Conservation (phyloP, 2,329 filamentous ascomycete species). For the Ophiostoma tasmaniense region DNA sequence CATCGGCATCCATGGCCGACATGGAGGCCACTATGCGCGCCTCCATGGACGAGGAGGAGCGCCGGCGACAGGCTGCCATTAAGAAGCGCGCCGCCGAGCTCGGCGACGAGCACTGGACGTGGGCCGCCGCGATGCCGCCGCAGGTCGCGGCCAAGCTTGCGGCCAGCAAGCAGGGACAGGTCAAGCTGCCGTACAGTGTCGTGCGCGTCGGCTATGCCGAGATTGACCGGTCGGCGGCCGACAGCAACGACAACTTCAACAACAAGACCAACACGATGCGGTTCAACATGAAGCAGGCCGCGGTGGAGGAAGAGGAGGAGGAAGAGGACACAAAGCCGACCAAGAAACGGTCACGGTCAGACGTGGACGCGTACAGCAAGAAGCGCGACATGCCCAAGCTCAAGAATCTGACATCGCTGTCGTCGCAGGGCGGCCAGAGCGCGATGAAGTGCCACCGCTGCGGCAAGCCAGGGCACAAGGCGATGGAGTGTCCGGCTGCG, state of each 20-base stretch:
- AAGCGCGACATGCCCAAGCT: slow-evolving; percentile 53
- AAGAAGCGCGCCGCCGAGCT: slow-evolving; percentile 53
- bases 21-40: slow-evolving; percentile 54
- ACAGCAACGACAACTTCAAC: background rate
- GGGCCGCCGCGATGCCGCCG: slow-evolving; percentile 42
- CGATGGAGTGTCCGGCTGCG: slow-evolving; percentile 44
- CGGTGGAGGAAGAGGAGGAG: slow-evolving; percentile 29
- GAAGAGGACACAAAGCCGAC: slow-evolving; percentile 13
- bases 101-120: slow-evolving; percentile 68
- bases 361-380: slow-evolving; percentile 50
- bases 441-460: slow-evolving; percentile 51
- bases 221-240: slow-evolving; percentile 34
- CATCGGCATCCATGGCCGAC: slow-evolving; percentile 29
- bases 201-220: slow-evolving; percentile 50
- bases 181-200: slow-evolving; percentile 36
- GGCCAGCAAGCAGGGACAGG: slow-evolving; percentile 20
- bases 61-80: slow-evolving; percentile 52
- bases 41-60: slow-evolving; percentile 58
- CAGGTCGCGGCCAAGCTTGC: slow-evolving; percentile 24
- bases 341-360: slow-evolving; percentile 20
- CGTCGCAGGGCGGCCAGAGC: slow-evolving; percentile 30
- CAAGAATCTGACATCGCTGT: slow-evolving; percentile 54
- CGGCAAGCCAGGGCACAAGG: slow-evolving; percentile 52
- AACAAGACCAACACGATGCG: slow-evolving; percentile 21
- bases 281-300: slow-evolving; percentile 28